Conservation (phyloP, 441 rosid genomes). For the Mallotus japonicus region DNA sequence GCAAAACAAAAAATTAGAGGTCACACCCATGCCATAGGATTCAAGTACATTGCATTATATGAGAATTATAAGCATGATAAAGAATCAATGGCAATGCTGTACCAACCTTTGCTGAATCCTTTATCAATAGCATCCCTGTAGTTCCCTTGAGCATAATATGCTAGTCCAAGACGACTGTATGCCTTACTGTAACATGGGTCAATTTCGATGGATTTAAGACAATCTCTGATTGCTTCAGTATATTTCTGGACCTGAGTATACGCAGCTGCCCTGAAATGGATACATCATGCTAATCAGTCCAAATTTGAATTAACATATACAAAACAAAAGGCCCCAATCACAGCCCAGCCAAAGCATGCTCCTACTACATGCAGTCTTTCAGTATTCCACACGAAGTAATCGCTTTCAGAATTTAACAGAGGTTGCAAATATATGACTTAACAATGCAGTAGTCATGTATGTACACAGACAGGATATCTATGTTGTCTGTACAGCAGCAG, state of each 20-base stretch:
- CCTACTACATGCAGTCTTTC: not conserved
- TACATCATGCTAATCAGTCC: conserved; percentile 19
- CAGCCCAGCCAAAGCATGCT: not conserved
- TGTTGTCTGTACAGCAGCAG: not conserved
- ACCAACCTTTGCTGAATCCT: conserved; percentile 81
- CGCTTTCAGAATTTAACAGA: not conserved
- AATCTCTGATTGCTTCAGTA: conserved; percentile 65
- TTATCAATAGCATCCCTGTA: conserved; percentile 70
- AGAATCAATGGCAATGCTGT: conserved; percentile 8
- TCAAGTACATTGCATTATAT: not conserved
- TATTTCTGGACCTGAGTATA: conserved; percentile 66
- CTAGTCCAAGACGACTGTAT: conserved; percentile 84
- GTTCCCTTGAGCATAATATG: conserved; percentile 74
- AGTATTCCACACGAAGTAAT: not conserved
- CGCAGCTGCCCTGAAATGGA: conserved; percentile 73
- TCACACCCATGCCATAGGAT: not conserved
- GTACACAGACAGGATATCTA: not conserved
- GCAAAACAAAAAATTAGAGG: not conserved
- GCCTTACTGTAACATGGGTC: conserved; percentile 82
- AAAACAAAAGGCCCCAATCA: conserved; percentile 6
- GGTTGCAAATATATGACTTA: not conserved
- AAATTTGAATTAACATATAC: not conserved
- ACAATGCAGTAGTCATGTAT: not conserved
- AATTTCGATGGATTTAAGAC: conserved; percentile 69
- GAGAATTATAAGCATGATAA: not conserved